These are phyloP conservation scores for Hirschioporus abietinus DNA, from an alignment of 768 basidiomycete genomes.

Conservation along the genomic window DNA sequence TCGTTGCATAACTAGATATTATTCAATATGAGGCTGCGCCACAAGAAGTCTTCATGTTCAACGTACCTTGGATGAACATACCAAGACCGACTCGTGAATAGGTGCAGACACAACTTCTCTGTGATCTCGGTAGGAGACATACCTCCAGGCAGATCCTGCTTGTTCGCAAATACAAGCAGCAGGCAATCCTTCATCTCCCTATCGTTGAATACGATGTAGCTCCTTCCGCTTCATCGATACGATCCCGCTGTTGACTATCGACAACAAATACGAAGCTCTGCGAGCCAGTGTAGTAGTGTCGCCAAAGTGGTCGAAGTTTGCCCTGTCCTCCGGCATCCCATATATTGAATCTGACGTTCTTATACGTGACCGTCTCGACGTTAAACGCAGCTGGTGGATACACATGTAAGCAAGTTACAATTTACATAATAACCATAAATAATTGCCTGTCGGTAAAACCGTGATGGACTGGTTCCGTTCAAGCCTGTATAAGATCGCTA, in stretches of 20 bases:
- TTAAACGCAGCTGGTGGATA: constrained; percentile 82
- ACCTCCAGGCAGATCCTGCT: too few species aligned
- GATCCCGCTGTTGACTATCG: too few species aligned
- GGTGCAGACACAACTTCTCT: constrained; percentile 89
- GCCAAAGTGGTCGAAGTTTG: constrained; percentile 97
- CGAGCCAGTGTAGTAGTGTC: constrained; percentile 99
- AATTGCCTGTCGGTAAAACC: constrained; percentile 89
- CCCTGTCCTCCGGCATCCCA: too few species aligned
- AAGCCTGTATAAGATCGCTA: constrained; percentile 99
- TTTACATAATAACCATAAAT: neutral
- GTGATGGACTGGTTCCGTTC: constrained; percentile 99
- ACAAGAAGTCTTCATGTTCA: neutral
- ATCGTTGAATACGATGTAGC: too few species aligned
- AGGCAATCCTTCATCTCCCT: too few species aligned
- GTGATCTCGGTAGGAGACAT: constrained; percentile 99
- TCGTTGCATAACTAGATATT: constrained; percentile 77
- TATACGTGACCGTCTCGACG: constrained; percentile 99
- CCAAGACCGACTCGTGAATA: constrained; percentile 97
- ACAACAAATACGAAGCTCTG: too few species aligned
- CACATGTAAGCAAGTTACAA: neutral
- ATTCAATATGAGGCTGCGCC: neutral
- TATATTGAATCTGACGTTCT: too few species aligned
- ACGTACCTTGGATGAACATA: constrained; percentile 97
- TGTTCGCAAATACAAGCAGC: too few species aligned
- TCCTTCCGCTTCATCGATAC: too few species aligned